A percentile compares a stretch with the other conserved stretches of the same genome.
phyloP scores from a whole-genome alignment of 768 basidiomycete species.

The Lepiota brunneoincarnata region DNA sequence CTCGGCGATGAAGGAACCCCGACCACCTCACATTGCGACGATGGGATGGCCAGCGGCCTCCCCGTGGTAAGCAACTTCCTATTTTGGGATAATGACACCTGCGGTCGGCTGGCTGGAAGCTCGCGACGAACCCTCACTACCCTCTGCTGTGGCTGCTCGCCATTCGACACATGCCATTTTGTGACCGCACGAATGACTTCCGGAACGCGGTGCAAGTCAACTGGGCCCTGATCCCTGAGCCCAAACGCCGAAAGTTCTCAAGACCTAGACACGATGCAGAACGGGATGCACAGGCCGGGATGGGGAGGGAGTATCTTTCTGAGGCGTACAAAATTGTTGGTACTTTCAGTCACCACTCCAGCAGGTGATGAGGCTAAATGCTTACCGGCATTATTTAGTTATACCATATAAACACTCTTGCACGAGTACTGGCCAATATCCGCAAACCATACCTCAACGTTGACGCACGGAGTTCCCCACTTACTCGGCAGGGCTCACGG shows the following conservation, averaged over 20 bases:
- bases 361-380: background rate
- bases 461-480: conserved; percentile 53
- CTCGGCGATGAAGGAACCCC: conserved; percentile 48
- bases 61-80: background rate
- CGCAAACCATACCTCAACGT: conserved; percentile 87
- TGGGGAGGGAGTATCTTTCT: conserved; percentile 65
- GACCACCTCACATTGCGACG: conserved; percentile 75
- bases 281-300: conserved; percentile 35
- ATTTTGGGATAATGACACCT: background rate
- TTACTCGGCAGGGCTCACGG: conserved; percentile 48
- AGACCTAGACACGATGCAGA: conserved; percentile 22
- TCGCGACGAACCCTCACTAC: conserved; percentile 8
- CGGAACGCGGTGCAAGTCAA: conserved; percentile 47
- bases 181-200: conserved; percentile 64
- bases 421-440: conserved; percentile 69
- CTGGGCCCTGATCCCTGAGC: conserved; percentile 36
- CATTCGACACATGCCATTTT: conserved; percentile 45
- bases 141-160: background rate
- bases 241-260: conserved; percentile 48
- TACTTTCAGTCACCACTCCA: background rate
- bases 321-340: conserved; percentile 74
- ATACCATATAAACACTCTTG: conserved; percentile 67
- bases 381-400: conserved; percentile 41
- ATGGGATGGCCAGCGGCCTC: background rate
- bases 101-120: background rate